phyloP scores from a whole-genome alignment of 2,329 filamentous ascomycete species.

The Arthrobotrys sphaeroides region DNA sequence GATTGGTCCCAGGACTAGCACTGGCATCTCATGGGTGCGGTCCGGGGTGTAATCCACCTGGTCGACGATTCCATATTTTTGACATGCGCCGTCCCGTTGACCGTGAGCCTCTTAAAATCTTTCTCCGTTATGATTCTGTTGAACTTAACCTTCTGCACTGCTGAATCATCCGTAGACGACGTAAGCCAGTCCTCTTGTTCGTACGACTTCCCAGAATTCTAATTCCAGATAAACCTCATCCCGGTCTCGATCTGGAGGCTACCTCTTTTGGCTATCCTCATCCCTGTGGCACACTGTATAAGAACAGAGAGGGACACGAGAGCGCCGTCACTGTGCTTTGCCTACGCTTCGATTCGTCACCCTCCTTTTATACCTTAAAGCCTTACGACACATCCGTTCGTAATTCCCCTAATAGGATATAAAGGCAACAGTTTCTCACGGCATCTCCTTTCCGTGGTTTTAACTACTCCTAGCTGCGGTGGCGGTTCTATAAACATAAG shows the following conservation, averaged over 20 bases:
- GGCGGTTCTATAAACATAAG: too few relatives aligned
- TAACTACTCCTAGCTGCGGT: not conserved
- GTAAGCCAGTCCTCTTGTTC: conserved; percentile 6
- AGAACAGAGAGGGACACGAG: not conserved
- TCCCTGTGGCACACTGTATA: not conserved
- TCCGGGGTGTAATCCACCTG: conserved; percentile 16
- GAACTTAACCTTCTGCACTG: too few relatives aligned
- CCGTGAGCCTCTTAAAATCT: conserved; percentile 6
- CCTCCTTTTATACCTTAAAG: conserved; percentile 1
- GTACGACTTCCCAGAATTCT: not conserved
- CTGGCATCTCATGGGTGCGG: not conserved
- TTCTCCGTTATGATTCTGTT: too few relatives aligned
- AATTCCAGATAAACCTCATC: not conserved
- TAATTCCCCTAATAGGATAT: not conserved
- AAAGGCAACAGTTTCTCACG: not conserved
- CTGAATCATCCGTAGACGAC: conserved; percentile 43
- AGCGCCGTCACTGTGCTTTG: not conserved
- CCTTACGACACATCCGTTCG: not conserved
- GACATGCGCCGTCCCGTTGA: conserved; percentile 41
- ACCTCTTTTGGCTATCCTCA: not conserved
- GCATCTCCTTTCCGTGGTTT: not conserved
- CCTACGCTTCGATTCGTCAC: conserved; percentile 13
- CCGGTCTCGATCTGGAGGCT: not conserved
- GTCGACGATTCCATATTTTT: conserved; percentile 40
- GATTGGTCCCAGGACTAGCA: not conserved